Evolutionary conservation across 2,329 filamentous ascomycete genomes (phyloP).

Genomic region (Ciborinia camelliae): DNA sequence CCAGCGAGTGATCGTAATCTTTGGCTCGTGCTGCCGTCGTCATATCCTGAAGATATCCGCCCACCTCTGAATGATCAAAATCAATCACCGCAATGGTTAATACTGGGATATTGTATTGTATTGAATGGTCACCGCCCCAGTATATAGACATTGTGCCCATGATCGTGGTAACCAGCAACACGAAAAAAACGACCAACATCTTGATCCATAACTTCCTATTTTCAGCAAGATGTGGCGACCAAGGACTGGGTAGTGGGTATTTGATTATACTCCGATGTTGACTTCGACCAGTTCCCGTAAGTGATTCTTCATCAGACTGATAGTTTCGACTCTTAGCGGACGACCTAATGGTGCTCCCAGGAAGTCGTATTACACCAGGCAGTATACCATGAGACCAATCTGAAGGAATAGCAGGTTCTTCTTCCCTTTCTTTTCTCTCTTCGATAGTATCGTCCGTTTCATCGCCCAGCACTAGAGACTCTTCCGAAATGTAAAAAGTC

Average conservation of each 20-base stretch:
- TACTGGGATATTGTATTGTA: constrained; percentile 23
- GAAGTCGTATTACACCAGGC: not conserved
- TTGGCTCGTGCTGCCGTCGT: constrained; percentile 13
- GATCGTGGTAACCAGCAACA: constrained; percentile 23
- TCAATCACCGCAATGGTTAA: constrained; percentile 26
- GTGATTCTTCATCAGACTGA: constrained; percentile 16
- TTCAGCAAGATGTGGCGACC: constrained; percentile 19
- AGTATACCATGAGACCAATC: not conserved
- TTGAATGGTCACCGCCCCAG: constrained; percentile 25
- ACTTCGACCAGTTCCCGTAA: not conserved
- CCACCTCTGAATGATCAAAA: constrained; percentile 26
- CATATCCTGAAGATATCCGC: constrained; percentile 23
- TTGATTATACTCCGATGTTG: constrained; percentile 10
- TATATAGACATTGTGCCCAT: constrained; percentile 26
- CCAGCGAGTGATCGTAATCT: constrained; percentile 21
- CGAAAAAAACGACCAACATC: constrained; percentile 21
- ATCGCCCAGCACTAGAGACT: not conserved
- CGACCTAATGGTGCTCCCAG: not conserved
- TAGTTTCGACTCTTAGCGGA: not conserved
- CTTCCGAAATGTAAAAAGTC: constrained; percentile 16
- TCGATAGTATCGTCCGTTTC: constrained; percentile 3
- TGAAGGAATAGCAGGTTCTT: not conserved
- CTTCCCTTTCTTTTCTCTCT: not conserved
- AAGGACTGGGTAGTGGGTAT: constrained; percentile 19
- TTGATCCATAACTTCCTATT: constrained; percentile 26